These are phyloP conservation scores for Schizosaccharomyces japonicus DNA, from an alignment of 805 yeast genomes.

Conservation along the genomic window DNA sequence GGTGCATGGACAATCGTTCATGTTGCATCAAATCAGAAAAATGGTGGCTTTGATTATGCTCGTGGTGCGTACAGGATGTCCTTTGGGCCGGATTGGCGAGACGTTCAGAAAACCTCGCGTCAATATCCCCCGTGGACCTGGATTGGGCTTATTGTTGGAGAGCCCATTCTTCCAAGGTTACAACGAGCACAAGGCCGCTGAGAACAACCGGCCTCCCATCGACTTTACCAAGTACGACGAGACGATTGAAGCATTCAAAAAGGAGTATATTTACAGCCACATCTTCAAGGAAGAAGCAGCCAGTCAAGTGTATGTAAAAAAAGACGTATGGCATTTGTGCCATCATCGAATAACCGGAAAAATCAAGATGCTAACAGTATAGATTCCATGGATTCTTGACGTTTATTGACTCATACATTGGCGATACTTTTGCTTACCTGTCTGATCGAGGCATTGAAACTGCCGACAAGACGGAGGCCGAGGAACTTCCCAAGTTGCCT, in stretches of 20 bases:
- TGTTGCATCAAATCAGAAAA: conserved; percentile 93
- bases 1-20: conserved; percentile 93
- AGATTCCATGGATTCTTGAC: conserved; percentile 19
- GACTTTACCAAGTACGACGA: conserved; percentile 39
- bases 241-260: conserved; percentile 68
- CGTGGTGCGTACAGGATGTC: conserved; percentile 67
- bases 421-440: not conserved
- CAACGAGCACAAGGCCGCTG: conserved; percentile 36
- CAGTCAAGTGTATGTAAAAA: conserved; percentile 44
- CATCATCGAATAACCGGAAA: not conserved
- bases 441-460: not conserved
- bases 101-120: conserved; percentile 54
- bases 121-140: conserved; percentile 93
- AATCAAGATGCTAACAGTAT: too few species aligned
- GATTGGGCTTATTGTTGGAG: conserved; percentile 72
- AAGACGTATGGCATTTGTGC: not conserved
- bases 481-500: not conserved
- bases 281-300: conserved; percentile 73
- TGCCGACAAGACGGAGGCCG: not conserved
- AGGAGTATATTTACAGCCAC: conserved; percentile 71
- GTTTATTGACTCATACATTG: conserved; percentile 2
- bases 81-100: conserved; percentile 46
- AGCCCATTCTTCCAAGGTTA: conserved; percentile 77
- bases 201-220: conserved; percentile 55
- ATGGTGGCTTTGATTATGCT: conserved; percentile 91